Base-by-base conservation (phyloP, 306 rosid species). In the Gillenia trifoliata region DNA sequence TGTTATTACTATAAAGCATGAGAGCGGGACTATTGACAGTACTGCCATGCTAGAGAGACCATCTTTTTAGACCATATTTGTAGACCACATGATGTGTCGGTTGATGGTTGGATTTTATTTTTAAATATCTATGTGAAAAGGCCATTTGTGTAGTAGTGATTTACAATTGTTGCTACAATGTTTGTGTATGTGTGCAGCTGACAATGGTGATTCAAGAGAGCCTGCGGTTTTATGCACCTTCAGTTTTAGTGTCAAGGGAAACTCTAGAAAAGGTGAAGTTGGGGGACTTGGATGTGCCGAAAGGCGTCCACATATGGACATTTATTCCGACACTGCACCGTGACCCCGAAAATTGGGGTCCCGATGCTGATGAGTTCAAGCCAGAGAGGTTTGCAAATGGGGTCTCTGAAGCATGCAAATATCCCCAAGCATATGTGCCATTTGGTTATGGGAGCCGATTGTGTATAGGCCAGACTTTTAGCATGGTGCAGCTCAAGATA, bases 351-450 rank as follows among this genome's bases (percentile, higher is more conserved):
- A 70, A 70, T 54, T 70, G 74, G 74, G 74, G 74, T 70, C 31
- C 50, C 4, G 74, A 70, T 33, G 49, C 74, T n/a, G 55, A 70
- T 22, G 64, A 70, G 47, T 70, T 70, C 38, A 70, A 54, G 64
- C 74, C 74, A 15, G 74, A 70, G 74, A 70, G 74, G 64, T 70
- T 70, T 12, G 74, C 63, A n/a, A 70, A 70, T 54, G 74, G 74
- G 41, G 30, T 70, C 4, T 52, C 74, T 3, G 49, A 70, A 33
- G 36, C 74, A 7, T 70, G 64, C 64, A 70, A 70, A 57, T 70
- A 70, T 70, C 74, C 74, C 7, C 74, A 70, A 54, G 74, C 64
- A 52, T 70, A 70, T 40, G 16, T 70, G 64, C 64, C 64, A 70
- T 70, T 70, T 33, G 74, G 74, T 52, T 33, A 29, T 17, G 74